Evolutionary conservation across 768 basidiomycete species (phyloP).

Genomic region (Mycena maculata): DNA sequence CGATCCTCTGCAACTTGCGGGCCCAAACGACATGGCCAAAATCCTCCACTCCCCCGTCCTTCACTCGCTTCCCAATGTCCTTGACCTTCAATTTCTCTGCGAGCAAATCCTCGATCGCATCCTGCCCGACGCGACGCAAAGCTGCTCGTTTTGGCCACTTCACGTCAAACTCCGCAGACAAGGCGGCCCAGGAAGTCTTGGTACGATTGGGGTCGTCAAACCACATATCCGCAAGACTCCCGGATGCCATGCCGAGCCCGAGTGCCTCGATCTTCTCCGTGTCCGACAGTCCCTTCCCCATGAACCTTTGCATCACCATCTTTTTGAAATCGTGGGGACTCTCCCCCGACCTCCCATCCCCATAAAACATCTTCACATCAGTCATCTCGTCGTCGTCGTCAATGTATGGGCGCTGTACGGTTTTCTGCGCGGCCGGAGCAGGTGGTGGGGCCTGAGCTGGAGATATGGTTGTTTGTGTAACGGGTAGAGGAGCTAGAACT

Average conservation of each 20-base stretch:
- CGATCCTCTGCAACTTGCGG: background rate
- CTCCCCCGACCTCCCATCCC: conserved; percentile 8
- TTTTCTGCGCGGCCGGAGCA: background rate
- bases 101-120: background rate
- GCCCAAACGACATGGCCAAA: conserved; percentile 7
- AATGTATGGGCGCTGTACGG: background rate
- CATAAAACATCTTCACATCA: conserved; percentile 14
- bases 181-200: background rate
- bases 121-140: background rate
- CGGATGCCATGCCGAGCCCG: conserved; percentile 1
- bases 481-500: background rate
- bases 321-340: conserved; percentile 17
- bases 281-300: conserved; percentile 4
- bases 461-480: background rate
- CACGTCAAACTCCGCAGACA: background rate
- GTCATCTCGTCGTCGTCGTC: conserved; percentile 15
- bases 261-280: conserved; percentile 4
- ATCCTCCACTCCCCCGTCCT: conserved; percentile 11
- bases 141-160: conserved; percentile 1
- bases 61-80: conserved; percentile 2
- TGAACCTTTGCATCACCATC: background rate
- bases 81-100: conserved; percentile 9
- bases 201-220: background rate
- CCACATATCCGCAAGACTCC: conserved; percentile 9
- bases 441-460: no score